These are phyloP conservation scores for Schizochytrium sp. DNA, from an alignment of 108 stramenopile species.

Conservation along the genomic window DNA sequence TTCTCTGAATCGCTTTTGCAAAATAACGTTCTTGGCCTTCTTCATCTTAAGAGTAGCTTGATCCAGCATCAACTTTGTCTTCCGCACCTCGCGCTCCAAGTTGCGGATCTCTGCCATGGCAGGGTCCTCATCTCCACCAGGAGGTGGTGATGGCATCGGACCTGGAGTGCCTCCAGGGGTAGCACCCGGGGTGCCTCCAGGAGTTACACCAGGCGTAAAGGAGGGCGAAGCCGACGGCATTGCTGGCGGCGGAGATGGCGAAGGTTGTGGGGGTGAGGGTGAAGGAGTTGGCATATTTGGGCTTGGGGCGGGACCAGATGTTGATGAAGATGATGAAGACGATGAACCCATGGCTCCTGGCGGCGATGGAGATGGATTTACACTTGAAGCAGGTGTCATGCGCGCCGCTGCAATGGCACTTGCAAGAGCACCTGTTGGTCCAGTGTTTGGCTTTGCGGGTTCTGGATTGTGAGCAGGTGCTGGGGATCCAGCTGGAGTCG, in stretches of 20 bases:
- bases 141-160: slow-evolving; percentile 9
- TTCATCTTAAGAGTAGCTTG: background rate
- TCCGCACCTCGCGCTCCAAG: slow-evolving; percentile 5
- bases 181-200: background rate
- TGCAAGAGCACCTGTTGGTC: too few relatives aligned
- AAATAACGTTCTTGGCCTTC: background rate
- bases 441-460: too few relatives aligned
- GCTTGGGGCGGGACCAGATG: background rate
- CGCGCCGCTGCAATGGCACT: background rate
- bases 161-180: slow-evolving; percentile 49
- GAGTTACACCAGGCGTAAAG: background rate
- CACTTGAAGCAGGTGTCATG: background rate
- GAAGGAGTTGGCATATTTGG: background rate
- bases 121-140: slow-evolving; percentile 23
- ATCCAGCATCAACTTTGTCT: background rate
- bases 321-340: slow-evolving; percentile 35
- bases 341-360: background rate
- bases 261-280: background rate
- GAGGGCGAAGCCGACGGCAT: background rate
- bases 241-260: background rate
- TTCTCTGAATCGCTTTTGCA: background rate
- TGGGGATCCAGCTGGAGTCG: too few relatives aligned
- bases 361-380: slow-evolving; percentile 15
- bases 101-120: slow-evolving; percentile 9
- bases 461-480: too few relatives aligned